Evolutionary conservation across 108 stramenopile genomes (phyloP), one percentile per base, ranked within the genome.

Genomic region (Epithemia pelagica): DNA sequence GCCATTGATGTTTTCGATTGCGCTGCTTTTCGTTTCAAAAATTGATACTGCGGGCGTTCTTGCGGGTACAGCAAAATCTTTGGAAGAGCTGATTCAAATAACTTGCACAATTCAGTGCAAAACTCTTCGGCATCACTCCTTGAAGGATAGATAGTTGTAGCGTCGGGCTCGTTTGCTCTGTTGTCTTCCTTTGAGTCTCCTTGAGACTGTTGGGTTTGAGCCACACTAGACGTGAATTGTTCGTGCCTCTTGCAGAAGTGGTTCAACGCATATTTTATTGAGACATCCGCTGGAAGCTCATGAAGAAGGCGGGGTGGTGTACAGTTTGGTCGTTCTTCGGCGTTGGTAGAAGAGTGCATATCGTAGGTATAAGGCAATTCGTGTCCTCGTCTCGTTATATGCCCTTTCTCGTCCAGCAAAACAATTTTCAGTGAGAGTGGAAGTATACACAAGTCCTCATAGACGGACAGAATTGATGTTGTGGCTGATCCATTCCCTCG

Each of bases 61-160:
- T 83, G 64, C 2, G 66, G 67, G 80, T 86, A 92, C 24, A 92
- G 68, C 1, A 92, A 64, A 59, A 71, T 72, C 19, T 68, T 65
- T 2, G 87, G 91, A 54, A 92, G 68, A 54, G 85, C 77, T 23
- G 78, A 62, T 59, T 92, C 82, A 67, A 89, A 92, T 26, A 87
- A 67, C 0, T 58, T 2, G 63, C 71, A 73, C 59, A 87, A 62
- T 62, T 70, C 74, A 21, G 76, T 67, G 64, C 82, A 79, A 67
- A 85, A 90, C 23, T 77, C 72, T 63, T 70, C 69, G 19, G 72
- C 64, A 0, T 67, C 69, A 21, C 52, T 29, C 15, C 26, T 30
- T 23, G 52, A 28, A n/a, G 61, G 59, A 57, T 76, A 61, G 24
- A 52, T 31, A 27, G 67, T 18, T 0, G 54, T 30, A 0, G 58